Percentiles rank a stretch among this genome's conserved stretches.
Conservation (phyloP, 1,284 basidiomycete genomes). For the Cystobasidium pallidum region DNA sequence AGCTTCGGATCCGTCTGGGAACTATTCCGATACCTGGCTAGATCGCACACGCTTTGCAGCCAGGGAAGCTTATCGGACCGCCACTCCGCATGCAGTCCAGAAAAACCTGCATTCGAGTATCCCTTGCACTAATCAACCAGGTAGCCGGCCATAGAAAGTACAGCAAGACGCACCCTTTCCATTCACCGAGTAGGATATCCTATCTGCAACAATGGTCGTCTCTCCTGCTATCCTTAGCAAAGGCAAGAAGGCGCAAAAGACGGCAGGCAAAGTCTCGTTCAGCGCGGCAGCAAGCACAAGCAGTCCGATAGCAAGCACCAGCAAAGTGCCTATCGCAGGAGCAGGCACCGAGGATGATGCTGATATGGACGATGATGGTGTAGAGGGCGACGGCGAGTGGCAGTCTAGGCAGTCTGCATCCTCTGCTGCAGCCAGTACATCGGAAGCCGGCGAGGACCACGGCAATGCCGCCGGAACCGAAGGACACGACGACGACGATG, state of each 20-base stretch:
- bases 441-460: slow-evolving; percentile 12
- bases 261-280: slow-evolving; percentile 9
- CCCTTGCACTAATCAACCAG: background rate
- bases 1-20: no score
- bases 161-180: background rate
- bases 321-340: slow-evolving; percentile 23
- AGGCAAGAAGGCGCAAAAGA: slow-evolving; percentile 20
- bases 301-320: slow-evolving; percentile 32
- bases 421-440: background rate
- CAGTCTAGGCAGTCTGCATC: slow-evolving; percentile 9
- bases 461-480: background rate
- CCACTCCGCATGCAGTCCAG: background rate
- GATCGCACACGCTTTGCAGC: background rate
- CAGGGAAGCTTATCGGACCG: background rate
- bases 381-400: slow-evolving; percentile 35
- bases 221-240: slow-evolving; percentile 21
- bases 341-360: slow-evolving; percentile 44
- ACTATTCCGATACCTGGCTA: no score
- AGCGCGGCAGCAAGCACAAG: slow-evolving; percentile 6
- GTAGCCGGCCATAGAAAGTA: background rate
- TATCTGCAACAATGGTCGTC: slow-evolving; percentile 25
- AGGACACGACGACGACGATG: slow-evolving; percentile 46
- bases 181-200: no score
- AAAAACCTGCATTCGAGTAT: slow-evolving; percentile 23
- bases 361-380: slow-evolving; percentile 16